phyloP scores from a whole-genome alignment of 2,329 filamentous ascomycete genomes.

The Aspergillus uvarum region DNA sequence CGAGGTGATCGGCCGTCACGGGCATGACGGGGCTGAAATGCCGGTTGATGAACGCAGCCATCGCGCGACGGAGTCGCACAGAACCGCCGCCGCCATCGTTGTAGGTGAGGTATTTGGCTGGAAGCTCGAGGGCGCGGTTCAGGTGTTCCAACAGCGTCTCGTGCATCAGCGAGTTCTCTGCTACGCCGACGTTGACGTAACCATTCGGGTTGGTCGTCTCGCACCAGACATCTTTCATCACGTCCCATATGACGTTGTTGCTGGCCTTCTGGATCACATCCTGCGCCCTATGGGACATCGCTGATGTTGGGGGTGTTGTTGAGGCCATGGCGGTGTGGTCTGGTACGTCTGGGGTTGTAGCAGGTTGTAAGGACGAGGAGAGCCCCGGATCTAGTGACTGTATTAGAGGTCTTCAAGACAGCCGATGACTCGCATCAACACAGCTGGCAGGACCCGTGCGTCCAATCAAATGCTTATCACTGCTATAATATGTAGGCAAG shows the following conservation, averaged over 20 bases:
- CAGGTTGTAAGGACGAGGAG: too few relatives aligned
- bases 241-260: constrained; percentile 41
- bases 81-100: constrained; percentile 38
- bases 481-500: background rate
- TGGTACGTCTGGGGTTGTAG: background rate
- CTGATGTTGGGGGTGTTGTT: background rate
- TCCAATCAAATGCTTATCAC: background rate
- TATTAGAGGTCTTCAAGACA: background rate
- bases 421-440: background rate
- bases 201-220: constrained; percentile 39
- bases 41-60: constrained; percentile 35
- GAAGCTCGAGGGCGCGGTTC: constrained; percentile 39
- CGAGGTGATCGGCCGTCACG: constrained; percentile 29
- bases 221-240: constrained; percentile 49
- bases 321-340: background rate
- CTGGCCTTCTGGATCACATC: constrained; percentile 10
- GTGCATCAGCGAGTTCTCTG: constrained; percentile 57
- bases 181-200: constrained; percentile 53
- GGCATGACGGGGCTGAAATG: constrained; percentile 30
- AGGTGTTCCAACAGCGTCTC: constrained; percentile 44
- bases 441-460: background rate
- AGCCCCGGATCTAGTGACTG: background rate
- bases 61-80: constrained; percentile 23
- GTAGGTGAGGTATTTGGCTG: constrained; percentile 37
- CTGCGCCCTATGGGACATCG: constrained; percentile 19